Percentiles rank a stretch among this genome's conserved stretches.
These are phyloP conservation scores for Trypanosoma platydactyli DNA, from an alignment of 208 protist species.

Conservation along the genomic window DNA sequence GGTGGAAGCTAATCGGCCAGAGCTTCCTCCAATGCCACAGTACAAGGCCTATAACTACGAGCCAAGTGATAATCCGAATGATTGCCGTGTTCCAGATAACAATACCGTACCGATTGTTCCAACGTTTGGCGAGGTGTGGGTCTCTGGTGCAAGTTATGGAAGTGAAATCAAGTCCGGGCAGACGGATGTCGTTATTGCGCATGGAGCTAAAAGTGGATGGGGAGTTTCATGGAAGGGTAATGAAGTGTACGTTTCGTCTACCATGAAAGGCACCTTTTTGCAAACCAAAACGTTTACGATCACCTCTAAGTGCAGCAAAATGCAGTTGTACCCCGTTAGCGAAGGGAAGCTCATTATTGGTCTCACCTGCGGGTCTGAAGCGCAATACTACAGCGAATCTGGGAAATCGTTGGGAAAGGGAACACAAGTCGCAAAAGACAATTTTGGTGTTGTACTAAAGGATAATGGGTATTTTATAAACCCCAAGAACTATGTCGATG, in stretches of 20 bases:
- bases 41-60: conserved; percentile 25
- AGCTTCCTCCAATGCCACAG: neutral
- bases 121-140: conserved; percentile 1
- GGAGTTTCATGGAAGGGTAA: neutral
- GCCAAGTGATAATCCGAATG: conserved; percentile 15
- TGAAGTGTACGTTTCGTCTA: conserved; percentile 4
- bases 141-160: conserved; percentile 9
- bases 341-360: conserved; percentile 7
- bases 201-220: neutral
- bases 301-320: too few species aligned
- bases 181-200: neutral
- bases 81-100: conserved; percentile 8
- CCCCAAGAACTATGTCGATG: conserved; percentile 6
- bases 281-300: neutral
- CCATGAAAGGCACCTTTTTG: conserved; percentile 6
- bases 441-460: conserved; percentile 4
- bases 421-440: conserved; percentile 5
- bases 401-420: neutral
- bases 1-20: conserved; percentile 7
- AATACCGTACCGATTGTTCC: neutral
- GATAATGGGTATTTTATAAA: conserved; percentile 25
- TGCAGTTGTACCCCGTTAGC: conserved; percentile 7
- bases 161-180: neutral
- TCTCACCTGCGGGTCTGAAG: conserved; percentile 2
- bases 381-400: conserved; percentile 5